Base-by-base conservation (phyloP, 306 rosid species). In the Styphnolobium japonicum region DNA sequence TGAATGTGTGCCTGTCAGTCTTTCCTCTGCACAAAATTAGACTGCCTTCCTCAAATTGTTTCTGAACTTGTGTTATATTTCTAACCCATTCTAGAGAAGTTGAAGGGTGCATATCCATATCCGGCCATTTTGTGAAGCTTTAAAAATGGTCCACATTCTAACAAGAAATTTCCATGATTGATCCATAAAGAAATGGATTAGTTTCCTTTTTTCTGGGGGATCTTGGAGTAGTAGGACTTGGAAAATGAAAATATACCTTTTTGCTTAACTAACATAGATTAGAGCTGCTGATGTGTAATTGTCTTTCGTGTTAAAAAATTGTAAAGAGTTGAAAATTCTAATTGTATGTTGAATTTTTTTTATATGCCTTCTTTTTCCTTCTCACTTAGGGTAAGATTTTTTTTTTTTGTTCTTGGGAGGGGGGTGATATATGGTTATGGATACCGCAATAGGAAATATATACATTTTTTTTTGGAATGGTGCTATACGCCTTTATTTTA, bases 21-120 rank as follows among this genome's bases (percentile, higher is more conserved):
- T 69, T 75, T 67, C 88, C 80, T 55, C 87, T 72, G 25, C 80
- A 61, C 88, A 79, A 77, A 87, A 67, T 27, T 92, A 91, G 86
- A 75, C 36, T 37, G 64, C 73, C 46, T 80, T 18, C 62, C 22
- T n/a, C 37, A 7, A n/a, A n/a, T 31, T 58, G 25, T 80, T 51
- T 79, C 40, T 42, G 80, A 73, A 80, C 48, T 76, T 71, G 84
- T 73, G 80, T 83, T 61, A 52, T 55, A 77, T 76, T 40, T 82
- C 90, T 84, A 90, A 88, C 88, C 86, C 89, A 18, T 67, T 76
- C 66, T 5, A 75, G 78, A 75, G 73, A 80, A 85, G 77, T 63
- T 57, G 56, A 83, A 71, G 51, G 63, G 65, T 57, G 79, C 76
- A 25, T 69, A 67, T 85, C 79, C 81, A 73, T 73, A 74, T 84